Conservation (phyloP, 495 filamentous ascomycete genomes). For the Evernia prunastri region DNA sequence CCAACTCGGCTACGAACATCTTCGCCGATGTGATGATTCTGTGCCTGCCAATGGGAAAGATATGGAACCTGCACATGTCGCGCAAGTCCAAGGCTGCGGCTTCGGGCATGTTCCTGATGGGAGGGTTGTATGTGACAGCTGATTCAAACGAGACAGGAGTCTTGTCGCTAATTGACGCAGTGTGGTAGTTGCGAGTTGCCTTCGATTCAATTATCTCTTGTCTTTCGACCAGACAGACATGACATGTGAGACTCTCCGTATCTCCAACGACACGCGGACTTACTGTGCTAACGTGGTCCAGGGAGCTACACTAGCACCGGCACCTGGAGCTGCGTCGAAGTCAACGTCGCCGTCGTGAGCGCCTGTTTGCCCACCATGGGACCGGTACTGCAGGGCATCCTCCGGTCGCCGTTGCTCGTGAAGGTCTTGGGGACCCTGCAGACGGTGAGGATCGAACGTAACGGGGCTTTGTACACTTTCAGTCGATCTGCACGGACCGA, state of each 20-base stretch:
- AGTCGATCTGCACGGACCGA: neutral
- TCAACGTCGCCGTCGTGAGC: neutral
- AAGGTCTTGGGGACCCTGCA: neutral
- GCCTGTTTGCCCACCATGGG: neutral
- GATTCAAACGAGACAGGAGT: neutral
- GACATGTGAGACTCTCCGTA: neutral
- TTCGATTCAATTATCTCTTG: neutral
- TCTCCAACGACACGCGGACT: neutral
- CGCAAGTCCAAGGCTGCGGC: slow-evolving; percentile 28
- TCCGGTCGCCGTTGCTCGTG: neutral
- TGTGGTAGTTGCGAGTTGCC: neutral
- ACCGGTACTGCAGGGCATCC: neutral
- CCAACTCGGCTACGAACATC: slow-evolving; percentile 38
- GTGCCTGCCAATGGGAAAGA: slow-evolving; percentile 45
- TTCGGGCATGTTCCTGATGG: slow-evolving; percentile 5
- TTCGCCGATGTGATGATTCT: slow-evolving; percentile 38
- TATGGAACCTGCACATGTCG: slow-evolving; percentile 40
- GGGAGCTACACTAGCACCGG: neutral
- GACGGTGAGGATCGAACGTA: neutral
- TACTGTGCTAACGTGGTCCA: neutral
- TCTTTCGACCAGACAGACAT: neutral
- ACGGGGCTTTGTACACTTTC: neutral
- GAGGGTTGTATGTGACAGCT: slow-evolving; percentile 1
- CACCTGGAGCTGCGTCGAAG: neutral
- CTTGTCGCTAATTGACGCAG: neutral